Evolutionary conservation across 768 basidiomycete genomes (phyloP).

Genomic region (Heimioporus sp.): DNA sequence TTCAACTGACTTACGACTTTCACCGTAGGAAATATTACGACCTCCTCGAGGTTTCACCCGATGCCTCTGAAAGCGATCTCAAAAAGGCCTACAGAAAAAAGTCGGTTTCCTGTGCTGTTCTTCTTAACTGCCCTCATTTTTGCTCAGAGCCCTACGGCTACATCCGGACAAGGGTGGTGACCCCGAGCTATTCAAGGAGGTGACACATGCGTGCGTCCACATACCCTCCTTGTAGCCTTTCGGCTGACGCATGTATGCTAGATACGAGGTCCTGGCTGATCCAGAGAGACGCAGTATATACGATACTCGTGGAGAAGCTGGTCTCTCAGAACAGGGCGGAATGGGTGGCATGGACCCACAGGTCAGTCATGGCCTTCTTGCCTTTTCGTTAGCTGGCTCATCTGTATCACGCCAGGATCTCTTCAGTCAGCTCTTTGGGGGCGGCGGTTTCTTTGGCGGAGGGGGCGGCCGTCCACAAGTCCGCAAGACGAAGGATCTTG

Average conservation of each 20-base stretch:
- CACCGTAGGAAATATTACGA: constrained; percentile 81
- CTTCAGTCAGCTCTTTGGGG: constrained; percentile 95
- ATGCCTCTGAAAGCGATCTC: constrained; percentile 79
- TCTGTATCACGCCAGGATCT: constrained; percentile 58
- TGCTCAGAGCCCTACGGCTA: constrained; percentile 68
- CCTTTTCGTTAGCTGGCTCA: not conserved
- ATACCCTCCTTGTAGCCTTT: not conserved
- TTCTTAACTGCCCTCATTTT: constrained; percentile 3
- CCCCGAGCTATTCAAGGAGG: constrained; percentile 95
- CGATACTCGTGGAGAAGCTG: constrained; percentile 91
- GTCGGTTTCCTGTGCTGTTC: constrained; percentile 37
- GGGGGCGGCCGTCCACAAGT: constrained; percentile 60
- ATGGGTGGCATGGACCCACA: constrained; percentile 98
- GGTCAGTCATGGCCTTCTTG: constrained; percentile 40
- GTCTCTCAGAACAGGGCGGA: constrained; percentile 79
- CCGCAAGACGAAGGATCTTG: constrained; percentile 96
- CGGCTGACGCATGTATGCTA: constrained; percentile 29
- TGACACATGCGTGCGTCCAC: constrained; percentile 83
- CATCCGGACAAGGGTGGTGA: constrained; percentile 97
- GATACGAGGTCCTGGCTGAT: constrained; percentile 93
- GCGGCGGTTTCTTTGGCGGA: constrained; percentile 76
- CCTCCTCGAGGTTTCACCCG: constrained; percentile 79
- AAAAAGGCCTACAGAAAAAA: constrained; percentile 97
- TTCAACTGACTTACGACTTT: not conserved
- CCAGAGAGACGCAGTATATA: constrained; percentile 78